Base-by-base conservation (phyloP, 2,329 filamentous ascomycete species). In the Cladophialophora psammophila region DNA sequence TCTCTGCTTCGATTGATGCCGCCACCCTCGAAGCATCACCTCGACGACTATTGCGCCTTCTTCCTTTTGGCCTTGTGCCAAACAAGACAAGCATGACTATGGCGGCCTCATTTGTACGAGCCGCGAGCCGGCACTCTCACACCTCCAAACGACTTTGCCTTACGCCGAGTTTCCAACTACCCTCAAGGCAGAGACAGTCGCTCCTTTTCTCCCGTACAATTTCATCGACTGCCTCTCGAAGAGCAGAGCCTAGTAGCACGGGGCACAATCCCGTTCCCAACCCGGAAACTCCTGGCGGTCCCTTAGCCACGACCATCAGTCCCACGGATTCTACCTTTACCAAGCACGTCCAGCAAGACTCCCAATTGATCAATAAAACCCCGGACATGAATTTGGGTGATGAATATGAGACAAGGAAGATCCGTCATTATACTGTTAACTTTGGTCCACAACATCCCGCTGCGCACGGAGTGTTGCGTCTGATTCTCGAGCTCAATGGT, bases 371-470 rank as follows among this genome's bases (percentile, higher is more conserved):
- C 72, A 81, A 81, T 69, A 69, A 74, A 36, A 73, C 77, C 10
- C 69, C 74, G 63, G 81, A 83, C 65, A 73, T 76, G 67, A 81
- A 81, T 71, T 78, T 83, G 32, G 80, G 74, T 50, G 80, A 84
- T 60, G 84, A 86, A 73, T 82, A 80, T 63, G 76, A 80, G 64
- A 81, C 84, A 81, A 90, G 94, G 80, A 98, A 97, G 87, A 91
- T 99, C 79, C 90, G 95, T 73, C 95, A 99, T 83, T 99, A 99
- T 84, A 99, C 95, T 6, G 94, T 99, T 85, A 99, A 99, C 86
- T 99, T 99, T 76, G 95, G 95, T 64, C 95, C 95, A 72, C 95
- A 99, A 86, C 95, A 99, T 85, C 95, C 95, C 45, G 95, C 95
- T 72, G 96, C 95, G 75, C 95, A 99, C 87, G 95, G 95, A 77